Evolutionary conservation across 257 asterid genomes (phyloP).

Genomic region (Nicotiana knightiana): DNA sequence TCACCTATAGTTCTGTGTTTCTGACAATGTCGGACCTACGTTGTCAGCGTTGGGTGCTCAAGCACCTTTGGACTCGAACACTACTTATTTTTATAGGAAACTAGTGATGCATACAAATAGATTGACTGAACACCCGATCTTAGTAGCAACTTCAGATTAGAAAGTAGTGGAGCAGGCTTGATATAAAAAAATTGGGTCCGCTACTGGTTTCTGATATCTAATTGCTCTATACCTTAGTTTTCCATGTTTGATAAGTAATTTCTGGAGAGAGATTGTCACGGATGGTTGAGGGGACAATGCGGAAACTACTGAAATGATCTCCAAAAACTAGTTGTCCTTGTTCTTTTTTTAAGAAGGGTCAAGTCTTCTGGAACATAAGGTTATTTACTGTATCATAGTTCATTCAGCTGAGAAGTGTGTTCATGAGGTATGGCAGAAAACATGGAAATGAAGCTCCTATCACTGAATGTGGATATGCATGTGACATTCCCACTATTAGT

Average conservation of each 20-base stretch:
- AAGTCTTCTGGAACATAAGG: neutral
- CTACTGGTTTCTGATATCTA: neutral
- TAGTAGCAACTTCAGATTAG: no score
- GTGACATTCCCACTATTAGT: neutral
- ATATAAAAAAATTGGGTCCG: no score
- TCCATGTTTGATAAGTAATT: neutral
- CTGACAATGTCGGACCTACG: no score
- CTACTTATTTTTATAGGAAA: no score
- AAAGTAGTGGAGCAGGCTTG: no score
- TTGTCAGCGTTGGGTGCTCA: no score
- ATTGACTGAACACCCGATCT: no score
- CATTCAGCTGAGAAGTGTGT: neutral
- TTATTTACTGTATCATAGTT: neutral
- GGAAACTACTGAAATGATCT: neutral
- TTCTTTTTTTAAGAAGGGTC: neutral
- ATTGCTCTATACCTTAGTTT: neutral
- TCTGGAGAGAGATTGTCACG: neutral
- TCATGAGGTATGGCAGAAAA: neutral
- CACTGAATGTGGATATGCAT: neutral
- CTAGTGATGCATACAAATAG: no score
- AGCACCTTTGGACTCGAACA: no score
- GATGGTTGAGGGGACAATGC: no score
- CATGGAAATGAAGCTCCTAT: neutral
- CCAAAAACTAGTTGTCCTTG: neutral
- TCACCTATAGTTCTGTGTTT: neutral